Conservation (phyloP, 2,329 filamentous ascomycete genomes). For the Huntiella savannae region DNA sequence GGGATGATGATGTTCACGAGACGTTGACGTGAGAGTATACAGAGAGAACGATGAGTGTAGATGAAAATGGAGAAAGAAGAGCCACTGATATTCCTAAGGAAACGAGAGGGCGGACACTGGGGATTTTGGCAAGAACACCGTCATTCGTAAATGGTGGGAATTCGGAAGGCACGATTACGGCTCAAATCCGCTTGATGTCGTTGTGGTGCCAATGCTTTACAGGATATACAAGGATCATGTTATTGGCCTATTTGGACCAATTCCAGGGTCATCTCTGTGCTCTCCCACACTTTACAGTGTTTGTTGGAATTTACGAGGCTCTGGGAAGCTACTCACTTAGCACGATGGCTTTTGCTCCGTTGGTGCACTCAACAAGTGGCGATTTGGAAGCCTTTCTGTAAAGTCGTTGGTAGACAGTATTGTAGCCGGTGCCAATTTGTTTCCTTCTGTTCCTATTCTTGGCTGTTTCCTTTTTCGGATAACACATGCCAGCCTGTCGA, state of each 20-base stretch:
- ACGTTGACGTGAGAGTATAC: neutral
- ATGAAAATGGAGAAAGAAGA: constrained; percentile 4
- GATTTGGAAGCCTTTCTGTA: constrained; percentile 4
- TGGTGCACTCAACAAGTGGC: constrained; percentile 10
- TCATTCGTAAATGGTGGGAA: constrained; percentile 1
- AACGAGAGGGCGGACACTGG: constrained; percentile 3
- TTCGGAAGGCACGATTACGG: constrained; percentile 4
- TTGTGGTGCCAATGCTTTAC: neutral
- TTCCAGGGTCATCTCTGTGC: no score
- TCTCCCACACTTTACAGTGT: no score
- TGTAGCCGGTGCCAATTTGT: neutral
- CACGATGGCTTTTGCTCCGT: neutral
- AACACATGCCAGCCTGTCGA: neutral
- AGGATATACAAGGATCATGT: constrained; percentile 4
- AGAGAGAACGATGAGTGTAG: neutral
- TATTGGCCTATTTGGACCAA: constrained; percentile 1
- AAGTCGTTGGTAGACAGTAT: neutral
- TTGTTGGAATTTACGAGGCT: no score
- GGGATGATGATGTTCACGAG: constrained; percentile 8
- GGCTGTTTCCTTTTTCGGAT: neutral
- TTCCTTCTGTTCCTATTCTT: neutral
- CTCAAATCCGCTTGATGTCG: constrained; percentile 3
- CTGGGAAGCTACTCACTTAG: neutral
- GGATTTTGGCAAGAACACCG: constrained; percentile 10
- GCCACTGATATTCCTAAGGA: constrained; percentile 2